phyloP scores from a whole-genome alignment of 805 yeast genomes.

The Monosporozyma servazzii region DNA sequence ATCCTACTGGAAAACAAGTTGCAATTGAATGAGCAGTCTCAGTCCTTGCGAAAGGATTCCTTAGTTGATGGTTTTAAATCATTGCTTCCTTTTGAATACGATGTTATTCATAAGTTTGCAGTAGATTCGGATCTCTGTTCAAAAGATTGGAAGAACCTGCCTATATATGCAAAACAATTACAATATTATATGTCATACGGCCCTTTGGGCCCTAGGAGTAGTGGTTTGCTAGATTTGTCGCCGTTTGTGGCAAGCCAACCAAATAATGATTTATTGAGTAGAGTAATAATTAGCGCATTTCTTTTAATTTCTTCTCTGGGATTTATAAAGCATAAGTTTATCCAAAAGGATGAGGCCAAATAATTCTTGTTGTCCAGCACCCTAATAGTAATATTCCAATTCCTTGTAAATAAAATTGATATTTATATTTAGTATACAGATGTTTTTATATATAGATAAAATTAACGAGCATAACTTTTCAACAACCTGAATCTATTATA shows the following conservation, averaged over 20 bases:
- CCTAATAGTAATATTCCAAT: background rate
- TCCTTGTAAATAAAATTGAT: background rate
- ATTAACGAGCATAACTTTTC: background rate
- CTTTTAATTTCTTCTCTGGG: background rate
- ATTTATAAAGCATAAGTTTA: background rate
- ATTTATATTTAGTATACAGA: background rate
- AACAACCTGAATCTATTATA: background rate
- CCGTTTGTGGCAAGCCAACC: conserved; percentile 14
- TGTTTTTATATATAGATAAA: background rate
- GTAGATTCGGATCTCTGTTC: background rate
- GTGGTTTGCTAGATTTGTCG: conserved; percentile 31
- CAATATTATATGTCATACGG: conserved; percentile 60
- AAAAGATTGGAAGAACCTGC: conserved; percentile 46
- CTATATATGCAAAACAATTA: conserved; percentile 42
- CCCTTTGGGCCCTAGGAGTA: conserved; percentile 60
- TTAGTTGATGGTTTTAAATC: conserved; percentile 8
- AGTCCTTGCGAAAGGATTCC: background rate
- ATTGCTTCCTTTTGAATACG: conserved; percentile 9
- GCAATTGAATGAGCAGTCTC: background rate
- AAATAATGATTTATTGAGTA: background rate
- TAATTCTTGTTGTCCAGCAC: background rate
- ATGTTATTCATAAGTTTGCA: conserved; percentile 24
- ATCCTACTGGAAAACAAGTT: background rate
- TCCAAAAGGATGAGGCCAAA: background rate
- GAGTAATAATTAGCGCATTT: background rate